These are phyloP conservation scores for Ogataea methanolica DNA, from an alignment of 805 yeast genomes.

Conservation along the genomic window DNA sequence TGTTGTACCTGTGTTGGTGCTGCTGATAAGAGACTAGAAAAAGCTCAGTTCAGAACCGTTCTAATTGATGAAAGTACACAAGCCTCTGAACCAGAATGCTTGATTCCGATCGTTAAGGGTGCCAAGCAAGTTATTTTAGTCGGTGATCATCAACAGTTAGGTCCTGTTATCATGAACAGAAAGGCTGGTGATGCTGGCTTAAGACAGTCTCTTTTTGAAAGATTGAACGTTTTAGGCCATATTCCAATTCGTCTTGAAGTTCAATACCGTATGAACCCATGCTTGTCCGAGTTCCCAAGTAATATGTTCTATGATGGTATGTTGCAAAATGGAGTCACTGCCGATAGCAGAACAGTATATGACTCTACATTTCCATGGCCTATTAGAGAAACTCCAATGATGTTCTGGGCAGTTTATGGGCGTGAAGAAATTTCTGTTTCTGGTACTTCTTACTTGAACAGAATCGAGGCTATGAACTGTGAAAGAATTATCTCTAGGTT, in stretches of 20 bases:
- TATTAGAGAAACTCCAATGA: conserved; percentile 77
- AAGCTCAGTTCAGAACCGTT: conserved; percentile 64
- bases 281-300: conserved; percentile 79
- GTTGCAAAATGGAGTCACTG: conserved; percentile 86
- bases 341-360: conserved; percentile 56
- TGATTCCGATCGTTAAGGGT: conserved; percentile 86
- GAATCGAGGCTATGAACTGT: conserved; percentile 86
- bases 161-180: conserved; percentile 81
- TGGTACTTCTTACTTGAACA: conserved; percentile 78
- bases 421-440: conserved; percentile 80
- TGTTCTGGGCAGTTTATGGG: conserved; percentile 91
- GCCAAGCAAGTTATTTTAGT: conserved; percentile 82
- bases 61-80: conserved; percentile 92
- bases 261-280: conserved; percentile 94
- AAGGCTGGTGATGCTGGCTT: conserved; percentile 85
- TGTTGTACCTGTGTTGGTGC: conserved; percentile 95
- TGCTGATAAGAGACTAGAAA: conserved; percentile 61
- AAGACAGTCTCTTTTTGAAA: conserved; percentile 80
- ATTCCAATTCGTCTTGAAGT: conserved; percentile 83
- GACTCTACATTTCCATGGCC: conserved; percentile 88
- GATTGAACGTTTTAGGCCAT: conserved; percentile 77
- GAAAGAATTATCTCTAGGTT: conserved; percentile 71
- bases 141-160: conserved; percentile 95
- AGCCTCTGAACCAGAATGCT: conserved; percentile 87
- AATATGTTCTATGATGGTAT: conserved; percentile 92